phyloP scores from a whole-genome alignment of 352 stramenopile species.

The Phytophthora sp. region DNA sequence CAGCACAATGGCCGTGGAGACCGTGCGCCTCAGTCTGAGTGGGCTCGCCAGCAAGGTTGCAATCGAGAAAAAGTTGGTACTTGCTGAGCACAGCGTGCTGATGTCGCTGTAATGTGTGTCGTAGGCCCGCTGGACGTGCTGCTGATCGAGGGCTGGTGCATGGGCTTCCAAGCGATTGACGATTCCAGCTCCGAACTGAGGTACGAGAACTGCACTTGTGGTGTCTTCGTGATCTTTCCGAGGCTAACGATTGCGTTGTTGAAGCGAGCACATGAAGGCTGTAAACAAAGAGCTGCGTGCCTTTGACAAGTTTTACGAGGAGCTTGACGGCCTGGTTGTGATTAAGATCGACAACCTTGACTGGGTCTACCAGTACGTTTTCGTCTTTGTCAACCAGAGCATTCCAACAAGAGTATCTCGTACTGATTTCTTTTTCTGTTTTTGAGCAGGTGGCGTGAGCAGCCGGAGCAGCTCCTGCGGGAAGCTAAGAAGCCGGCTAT shows the following conservation, averaged over 20 bases:
- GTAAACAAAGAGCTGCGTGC: conserved; percentile 69
- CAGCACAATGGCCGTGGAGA: conserved; percentile 75
- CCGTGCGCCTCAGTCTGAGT: conserved; percentile 59
- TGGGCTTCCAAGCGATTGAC: conserved; percentile 74
- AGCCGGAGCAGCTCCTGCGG: conserved; percentile 76
- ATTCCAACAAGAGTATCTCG: neutral
- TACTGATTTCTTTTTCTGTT: conserved; percentile 2
- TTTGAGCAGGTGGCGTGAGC: conserved; percentile 76
- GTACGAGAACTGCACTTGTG: conserved; percentile 13
- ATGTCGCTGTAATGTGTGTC: conserved; percentile 3
- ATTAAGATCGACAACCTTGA: conserved; percentile 74
- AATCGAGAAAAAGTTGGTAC: too few species aligned
- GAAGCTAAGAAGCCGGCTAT: conserved; percentile 65
- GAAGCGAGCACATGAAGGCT: conserved; percentile 59
- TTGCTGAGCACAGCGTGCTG: too few species aligned
- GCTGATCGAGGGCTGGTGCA: conserved; percentile 87
- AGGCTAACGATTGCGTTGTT: neutral
- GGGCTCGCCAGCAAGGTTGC: conserved; percentile 71
- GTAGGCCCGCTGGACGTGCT: conserved; percentile 80
- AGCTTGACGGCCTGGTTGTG: conserved; percentile 72
- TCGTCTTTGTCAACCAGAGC: neutral
- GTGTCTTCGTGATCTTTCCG: too few species aligned
- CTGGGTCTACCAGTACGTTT: conserved; percentile 83
- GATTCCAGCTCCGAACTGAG: conserved; percentile 39
- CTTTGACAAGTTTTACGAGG: conserved; percentile 72